phyloP scores from a whole-genome alignment of 1,284 basidiomycete species.

The Trametes versicolor region DNA sequence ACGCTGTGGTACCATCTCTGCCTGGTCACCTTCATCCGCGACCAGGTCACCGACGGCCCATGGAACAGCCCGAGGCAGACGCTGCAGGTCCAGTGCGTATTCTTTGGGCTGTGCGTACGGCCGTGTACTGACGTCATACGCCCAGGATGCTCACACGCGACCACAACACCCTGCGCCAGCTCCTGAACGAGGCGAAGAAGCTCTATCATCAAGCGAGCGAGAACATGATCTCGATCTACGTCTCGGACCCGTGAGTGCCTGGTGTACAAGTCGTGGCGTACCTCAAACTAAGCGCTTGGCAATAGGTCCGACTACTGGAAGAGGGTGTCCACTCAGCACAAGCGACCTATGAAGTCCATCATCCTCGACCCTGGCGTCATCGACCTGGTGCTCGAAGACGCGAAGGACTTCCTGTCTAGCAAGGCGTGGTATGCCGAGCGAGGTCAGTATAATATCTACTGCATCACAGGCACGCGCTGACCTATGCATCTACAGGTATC shows the following conservation, averaged over 20 bases:
- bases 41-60: slow-evolving; percentile 37
- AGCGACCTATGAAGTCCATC: slow-evolving; percentile 71
- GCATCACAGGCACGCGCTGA: background rate
- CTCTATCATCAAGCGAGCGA: slow-evolving; percentile 60
- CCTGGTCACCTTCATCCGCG: slow-evolving; percentile 42
- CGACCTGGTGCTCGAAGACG: slow-evolving; percentile 71
- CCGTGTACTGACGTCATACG: background rate
- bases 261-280: background rate
- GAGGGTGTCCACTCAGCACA: slow-evolving; percentile 64
- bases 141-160: slow-evolving; percentile 61
- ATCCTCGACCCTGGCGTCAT: slow-evolving; percentile 73
- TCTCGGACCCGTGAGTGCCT: slow-evolving; percentile 55
- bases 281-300: background rate
- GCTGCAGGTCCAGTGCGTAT: slow-evolving; percentile 42
- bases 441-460: slow-evolving; percentile 42
- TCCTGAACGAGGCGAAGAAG: slow-evolving; percentile 67
- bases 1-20: slow-evolving; percentile 46
- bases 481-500: slow-evolving; percentile 47
- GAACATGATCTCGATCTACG: slow-evolving; percentile 63
- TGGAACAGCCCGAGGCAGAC: slow-evolving; percentile 38
- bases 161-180: slow-evolving; percentile 55
- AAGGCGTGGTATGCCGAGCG: slow-evolving; percentile 75
- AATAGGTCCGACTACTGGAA: slow-evolving; percentile 57
- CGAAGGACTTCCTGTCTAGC: slow-evolving; percentile 70
- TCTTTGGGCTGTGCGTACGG: background rate